A percentile compares a stretch with the other conserved stretches of the same genome.
Conservation (phyloP, 768 basidiomycete genomes). For the Pleurotus eryngii region DNA sequence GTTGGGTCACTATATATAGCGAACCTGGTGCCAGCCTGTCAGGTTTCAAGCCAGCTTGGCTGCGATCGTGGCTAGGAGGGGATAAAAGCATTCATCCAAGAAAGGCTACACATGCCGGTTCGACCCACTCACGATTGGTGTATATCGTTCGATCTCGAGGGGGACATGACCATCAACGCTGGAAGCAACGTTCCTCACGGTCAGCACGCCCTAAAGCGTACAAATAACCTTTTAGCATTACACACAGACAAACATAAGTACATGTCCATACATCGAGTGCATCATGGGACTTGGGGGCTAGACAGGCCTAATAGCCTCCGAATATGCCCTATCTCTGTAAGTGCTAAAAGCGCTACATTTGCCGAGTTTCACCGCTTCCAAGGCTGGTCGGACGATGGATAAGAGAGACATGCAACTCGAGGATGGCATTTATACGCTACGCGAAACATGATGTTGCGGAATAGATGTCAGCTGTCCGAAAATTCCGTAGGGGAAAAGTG, state of each 20-base stretch:
- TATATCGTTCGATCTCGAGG: slow-evolving; percentile 2
- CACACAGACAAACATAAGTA: slow-evolving; percentile 5
- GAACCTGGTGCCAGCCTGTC: not conserved
- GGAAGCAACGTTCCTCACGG: slow-evolving; percentile 3
- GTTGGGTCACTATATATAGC: slow-evolving; percentile 6
- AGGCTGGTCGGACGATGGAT: no score
- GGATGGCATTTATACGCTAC: no score
- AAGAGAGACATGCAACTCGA: no score
- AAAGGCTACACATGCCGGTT: not conserved
- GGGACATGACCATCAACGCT: slow-evolving; percentile 3
- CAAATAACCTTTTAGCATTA: slow-evolving; percentile 9
- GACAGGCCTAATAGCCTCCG: no score
- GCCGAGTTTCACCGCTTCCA: no score
- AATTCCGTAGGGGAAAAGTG: no score
- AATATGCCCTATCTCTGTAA: no score
- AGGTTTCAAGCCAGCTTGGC: not conserved
- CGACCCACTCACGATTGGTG: slow-evolving; percentile 4
- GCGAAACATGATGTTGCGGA: no score
- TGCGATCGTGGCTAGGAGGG: slow-evolving; percentile 4
- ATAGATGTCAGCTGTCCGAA: no score
- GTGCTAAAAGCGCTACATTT: no score
- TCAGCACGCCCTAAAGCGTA: slow-evolving; percentile 5
- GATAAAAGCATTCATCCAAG: slow-evolving; percentile 1
- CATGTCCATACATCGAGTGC: not conserved
- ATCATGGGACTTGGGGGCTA: no score